A percentile compares a stretch with the other conserved stretches of the same genome.
Evolutionary conservation across 2,329 filamentous ascomycete genomes (phyloP).

Genomic region (Colletotrichum lini): DNA sequence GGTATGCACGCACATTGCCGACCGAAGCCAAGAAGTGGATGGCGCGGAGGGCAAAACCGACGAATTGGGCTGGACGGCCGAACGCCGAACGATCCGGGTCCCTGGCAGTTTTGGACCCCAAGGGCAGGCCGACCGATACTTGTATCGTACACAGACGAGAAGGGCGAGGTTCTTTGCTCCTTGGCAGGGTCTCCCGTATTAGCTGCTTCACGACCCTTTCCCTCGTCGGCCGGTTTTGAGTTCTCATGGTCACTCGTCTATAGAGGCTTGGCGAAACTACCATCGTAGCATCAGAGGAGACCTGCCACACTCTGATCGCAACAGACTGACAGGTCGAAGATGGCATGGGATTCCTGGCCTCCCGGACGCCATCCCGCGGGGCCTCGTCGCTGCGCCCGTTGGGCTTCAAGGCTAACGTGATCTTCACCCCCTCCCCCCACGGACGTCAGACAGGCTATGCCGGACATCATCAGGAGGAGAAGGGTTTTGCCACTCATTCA

Average conservation of each 20-base stretch:
- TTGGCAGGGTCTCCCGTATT: constrained; percentile 13
- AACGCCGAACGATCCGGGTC: constrained; percentile 14
- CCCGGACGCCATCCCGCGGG: constrained; percentile 9
- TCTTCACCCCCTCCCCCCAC: neutral
- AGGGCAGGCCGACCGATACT: too few species aligned
- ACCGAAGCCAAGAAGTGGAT: constrained; percentile 1
- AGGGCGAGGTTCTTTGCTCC: neutral
- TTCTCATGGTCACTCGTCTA: neutral
- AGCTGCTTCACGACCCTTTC: neutral
- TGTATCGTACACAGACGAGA: too few species aligned
- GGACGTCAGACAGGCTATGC: neutral
- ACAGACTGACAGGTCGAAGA: constrained; percentile 3
- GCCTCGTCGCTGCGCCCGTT: constrained; percentile 6
- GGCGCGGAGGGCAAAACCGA: neutral
- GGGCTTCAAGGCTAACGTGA: constrained; percentile 9
- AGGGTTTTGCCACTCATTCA: neutral
- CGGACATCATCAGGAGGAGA: neutral
- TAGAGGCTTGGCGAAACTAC: constrained; percentile 9
- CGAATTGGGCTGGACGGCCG: neutral
- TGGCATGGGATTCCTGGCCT: constrained; percentile 22
- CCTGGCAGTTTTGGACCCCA: constrained; percentile 5
- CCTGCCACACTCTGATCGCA: too few species aligned
- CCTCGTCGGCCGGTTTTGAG: constrained; percentile 15
- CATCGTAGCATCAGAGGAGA: neutral
- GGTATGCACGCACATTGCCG: constrained; percentile 25